Conservation (phyloP, 768 basidiomycete species). For the Suillus weaverae region DNA sequence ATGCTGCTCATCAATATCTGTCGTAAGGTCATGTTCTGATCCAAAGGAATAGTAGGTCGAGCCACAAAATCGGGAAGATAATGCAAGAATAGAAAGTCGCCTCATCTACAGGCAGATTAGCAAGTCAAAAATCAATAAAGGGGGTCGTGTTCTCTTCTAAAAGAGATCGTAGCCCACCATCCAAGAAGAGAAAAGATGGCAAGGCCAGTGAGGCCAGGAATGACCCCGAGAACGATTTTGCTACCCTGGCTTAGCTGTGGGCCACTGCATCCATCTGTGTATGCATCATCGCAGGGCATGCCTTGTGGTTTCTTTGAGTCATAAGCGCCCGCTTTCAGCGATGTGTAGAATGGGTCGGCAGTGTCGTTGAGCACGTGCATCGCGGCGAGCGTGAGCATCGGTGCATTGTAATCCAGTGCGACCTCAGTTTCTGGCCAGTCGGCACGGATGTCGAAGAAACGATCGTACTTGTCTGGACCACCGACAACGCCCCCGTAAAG, state of each 20-base stretch:
- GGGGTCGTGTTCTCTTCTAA: not conserved
- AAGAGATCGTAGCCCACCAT: constrained; percentile 30
- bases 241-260: constrained; percentile 57
- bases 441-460: constrained; percentile 80
- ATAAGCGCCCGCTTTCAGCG: constrained; percentile 67
- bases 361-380: constrained; percentile 68
- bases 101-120: not conserved
- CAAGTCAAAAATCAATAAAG: constrained; percentile 1
- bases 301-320: constrained; percentile 61
- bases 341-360: constrained; percentile 77
- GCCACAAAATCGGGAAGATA: not conserved
- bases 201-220: constrained; percentile 62
- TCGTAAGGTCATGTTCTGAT: not conserved
- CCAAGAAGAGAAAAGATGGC: constrained; percentile 48
- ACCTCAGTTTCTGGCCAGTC: constrained; percentile 93
- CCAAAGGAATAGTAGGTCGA: not conserved
- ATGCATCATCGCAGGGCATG: constrained; percentile 76
- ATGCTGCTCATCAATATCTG: not conserved
- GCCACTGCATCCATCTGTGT: constrained; percentile 50
- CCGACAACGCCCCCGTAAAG: constrained; percentile 89
- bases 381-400: constrained; percentile 83
- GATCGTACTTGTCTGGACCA: constrained; percentile 75
- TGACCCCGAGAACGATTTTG: constrained; percentile 70
- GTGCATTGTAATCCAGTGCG: constrained; percentile 89
- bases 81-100: not conserved